phyloP scores from a whole-genome alignment of 2,329 filamentous ascomycete genomes.

The Claviceps sp. region DNA sequence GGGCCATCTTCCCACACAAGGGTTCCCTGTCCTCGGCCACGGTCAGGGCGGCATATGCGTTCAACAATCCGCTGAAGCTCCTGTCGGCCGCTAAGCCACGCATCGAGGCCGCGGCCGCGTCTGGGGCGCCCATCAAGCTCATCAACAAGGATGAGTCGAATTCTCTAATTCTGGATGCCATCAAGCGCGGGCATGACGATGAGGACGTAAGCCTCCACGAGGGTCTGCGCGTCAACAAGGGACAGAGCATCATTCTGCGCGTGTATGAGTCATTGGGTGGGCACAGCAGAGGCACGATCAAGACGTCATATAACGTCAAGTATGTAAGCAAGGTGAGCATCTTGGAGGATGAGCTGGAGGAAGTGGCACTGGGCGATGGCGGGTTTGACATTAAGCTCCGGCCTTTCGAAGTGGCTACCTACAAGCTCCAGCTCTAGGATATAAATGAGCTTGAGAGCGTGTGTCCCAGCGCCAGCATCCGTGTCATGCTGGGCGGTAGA shows the following conservation, averaged over 20 bases:
- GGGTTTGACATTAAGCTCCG: slow-evolving; percentile 51
- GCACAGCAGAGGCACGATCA: slow-evolving; percentile 56
- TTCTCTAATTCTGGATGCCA: slow-evolving; percentile 68
- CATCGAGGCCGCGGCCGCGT: slow-evolving; percentile 15
- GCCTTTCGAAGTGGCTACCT: slow-evolving; percentile 79
- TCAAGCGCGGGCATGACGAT: slow-evolving; percentile 90
- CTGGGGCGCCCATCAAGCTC: slow-evolving; percentile 49
- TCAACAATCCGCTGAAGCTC: slow-evolving; percentile 64
- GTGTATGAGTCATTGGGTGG: slow-evolving; percentile 86
- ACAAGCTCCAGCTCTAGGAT: slow-evolving; percentile 43
- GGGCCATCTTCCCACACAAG: slow-evolving; percentile 77
- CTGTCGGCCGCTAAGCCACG: slow-evolving; percentile 16
- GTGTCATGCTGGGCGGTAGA: slow-evolving; percentile 7
- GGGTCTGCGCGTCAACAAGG: slow-evolving; percentile 50
- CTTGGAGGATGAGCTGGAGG: slow-evolving; percentile 73
- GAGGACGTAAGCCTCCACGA: slow-evolving; percentile 53
- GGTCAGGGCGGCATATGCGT: slow-evolving; percentile 72
- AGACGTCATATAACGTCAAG: slow-evolving; percentile 56
- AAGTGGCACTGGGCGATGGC: slow-evolving; percentile 37
- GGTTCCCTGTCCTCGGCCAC: slow-evolving; percentile 60
- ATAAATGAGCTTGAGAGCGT: slow-evolving; percentile 14
- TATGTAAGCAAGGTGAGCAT: slow-evolving; percentile 73
- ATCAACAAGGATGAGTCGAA: slow-evolving; percentile 37
- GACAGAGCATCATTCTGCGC: slow-evolving; percentile 67
- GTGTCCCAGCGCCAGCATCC: slow-evolving; percentile 11